A percentile compares a stretch with the other conserved stretches of the same genome.
Conservation (phyloP, 2,329 filamentous ascomycete genomes). For the Xylariaceae sp. region DNA sequence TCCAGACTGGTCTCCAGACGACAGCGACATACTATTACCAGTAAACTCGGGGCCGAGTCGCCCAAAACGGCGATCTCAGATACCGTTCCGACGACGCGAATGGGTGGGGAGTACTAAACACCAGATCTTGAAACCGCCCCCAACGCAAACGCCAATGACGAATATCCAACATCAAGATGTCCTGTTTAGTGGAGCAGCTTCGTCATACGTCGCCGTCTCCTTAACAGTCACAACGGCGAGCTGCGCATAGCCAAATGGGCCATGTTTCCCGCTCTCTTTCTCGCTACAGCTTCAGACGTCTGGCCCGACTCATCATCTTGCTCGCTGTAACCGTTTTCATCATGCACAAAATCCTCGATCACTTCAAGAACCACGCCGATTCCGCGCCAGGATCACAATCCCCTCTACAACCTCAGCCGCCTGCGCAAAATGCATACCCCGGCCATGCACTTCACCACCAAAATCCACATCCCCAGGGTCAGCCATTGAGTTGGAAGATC, state of each 20-base stretch:
- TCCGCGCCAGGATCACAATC: conserved; percentile 1
- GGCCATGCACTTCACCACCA: not conserved
- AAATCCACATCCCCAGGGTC: not conserved
- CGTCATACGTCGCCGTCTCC: too few species aligned
- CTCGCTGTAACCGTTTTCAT: conserved; percentile 13
- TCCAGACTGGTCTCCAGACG: too few species aligned
- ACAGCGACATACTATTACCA: too few species aligned
- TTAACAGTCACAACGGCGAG: too few species aligned
- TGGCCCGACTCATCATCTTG: conserved; percentile 9
- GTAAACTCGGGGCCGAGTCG: too few species aligned
- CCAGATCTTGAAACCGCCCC: too few species aligned
- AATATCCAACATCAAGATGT: too few species aligned
- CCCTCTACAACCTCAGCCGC: not conserved
- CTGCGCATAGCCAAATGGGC: not conserved
- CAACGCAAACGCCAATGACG: too few species aligned
- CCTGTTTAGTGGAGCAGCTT: too few species aligned
- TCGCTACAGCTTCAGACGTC: not conserved
- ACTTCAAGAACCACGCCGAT: conserved; percentile 7
- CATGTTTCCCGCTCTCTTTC: not conserved
- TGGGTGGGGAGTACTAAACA: too few species aligned
- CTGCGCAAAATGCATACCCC: not conserved
- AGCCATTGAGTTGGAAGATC: conserved; percentile 14
- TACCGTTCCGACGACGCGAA: too few species aligned
- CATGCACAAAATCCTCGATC: conserved; percentile 15
- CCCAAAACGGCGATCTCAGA: too few species aligned